These are phyloP conservation scores for Fusarium sp. DNA, from an alignment of 2,329 filamentous ascomycete species.

Conservation along the genomic window DNA sequence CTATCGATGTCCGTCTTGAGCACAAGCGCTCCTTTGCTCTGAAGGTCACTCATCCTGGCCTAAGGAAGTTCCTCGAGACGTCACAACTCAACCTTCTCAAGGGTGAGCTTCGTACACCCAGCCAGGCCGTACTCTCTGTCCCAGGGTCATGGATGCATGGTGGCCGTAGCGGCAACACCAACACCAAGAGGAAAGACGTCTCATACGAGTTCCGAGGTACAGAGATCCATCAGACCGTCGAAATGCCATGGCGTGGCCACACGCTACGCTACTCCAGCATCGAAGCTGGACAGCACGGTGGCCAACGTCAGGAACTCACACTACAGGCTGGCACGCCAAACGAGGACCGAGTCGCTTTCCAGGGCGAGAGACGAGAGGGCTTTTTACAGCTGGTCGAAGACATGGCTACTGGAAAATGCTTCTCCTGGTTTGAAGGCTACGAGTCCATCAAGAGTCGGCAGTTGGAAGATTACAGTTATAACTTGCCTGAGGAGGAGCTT, in stretches of 20 bases:
- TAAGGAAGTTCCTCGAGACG: conserved; percentile 57
- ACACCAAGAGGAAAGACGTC: conserved; percentile 21
- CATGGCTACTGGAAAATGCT: conserved; percentile 46
- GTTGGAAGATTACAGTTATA: conserved; percentile 43
- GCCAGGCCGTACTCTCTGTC: conserved; percentile 28
- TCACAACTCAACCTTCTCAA: conserved; percentile 59
- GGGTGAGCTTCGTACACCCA: conserved; percentile 56
- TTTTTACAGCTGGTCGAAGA: conserved; percentile 47
- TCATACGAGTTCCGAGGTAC: conserved; percentile 60
- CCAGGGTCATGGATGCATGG: conserved; percentile 15
- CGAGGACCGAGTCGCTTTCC: not conserved
- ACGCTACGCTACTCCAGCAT: conserved; percentile 63
- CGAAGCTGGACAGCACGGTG: conserved; percentile 63
- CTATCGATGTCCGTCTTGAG: conserved; percentile 61
- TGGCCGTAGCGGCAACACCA: not conserved
- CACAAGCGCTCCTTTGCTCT: conserved; percentile 54
- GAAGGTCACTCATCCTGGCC: conserved; percentile 46
- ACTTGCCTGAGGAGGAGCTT: conserved; percentile 42
- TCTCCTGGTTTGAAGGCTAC: conserved; percentile 52
- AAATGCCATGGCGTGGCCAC: conserved; percentile 56
- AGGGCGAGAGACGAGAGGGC: not conserved
- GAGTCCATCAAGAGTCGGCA: conserved; percentile 42
- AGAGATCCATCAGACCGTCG: conserved; percentile 61
- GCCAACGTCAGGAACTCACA: conserved; percentile 62
- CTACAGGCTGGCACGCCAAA: conserved; percentile 45